Evolutionary conservation across 768 basidiomycete species (phyloP), one percentile per base, ranked within the genome.

Genomic region (Tricholoma matsutake): DNA sequence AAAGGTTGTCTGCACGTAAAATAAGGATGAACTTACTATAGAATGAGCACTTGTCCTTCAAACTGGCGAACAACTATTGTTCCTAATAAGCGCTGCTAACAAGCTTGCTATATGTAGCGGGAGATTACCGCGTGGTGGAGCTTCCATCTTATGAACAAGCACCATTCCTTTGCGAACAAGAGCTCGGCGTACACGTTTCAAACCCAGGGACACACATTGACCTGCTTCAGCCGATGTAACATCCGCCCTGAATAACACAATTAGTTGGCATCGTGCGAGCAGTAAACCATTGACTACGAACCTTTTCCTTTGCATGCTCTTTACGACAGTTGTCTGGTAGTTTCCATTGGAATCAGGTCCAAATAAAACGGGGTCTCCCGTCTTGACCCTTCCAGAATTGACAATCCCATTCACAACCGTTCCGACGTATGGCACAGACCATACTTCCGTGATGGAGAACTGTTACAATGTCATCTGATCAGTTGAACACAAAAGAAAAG

Each of bases 101-200:
- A n/a, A 28, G 22, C 37, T 9, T 53, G 3, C 20, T 20, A 10
- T 11, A n/a, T 16, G 18, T 22, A 20, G 51, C 55, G 32, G 31
- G 49, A 57, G 62, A 75, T 57, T 67, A 90, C 91, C 90, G 79
- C 83, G 83, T 4, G 95, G 95, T 28, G 85, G 88, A 6, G 76
- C 76, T 10, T 96, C 94, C 2, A 86, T 83, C 72, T 88, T 92
- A 59, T 86, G 86, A 0, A 95, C 87, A 47, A 98, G 77, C 2
- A 97, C 92, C 96, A 96, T 96, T 11, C 96, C 96, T 74, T 98
- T 98, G 61, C 96, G 80, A 8, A 98, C 86, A 20, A 87, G 85
- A 7, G 86, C 83, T 57, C 92, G 79, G 58, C 89, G 82, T 61
- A 97, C 88, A 49, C 93, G 84, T 78, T 98, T 99, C 29, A 99